Evolutionary conservation across 2,329 filamentous ascomycete genomes (phyloP), one percentile per base, ranked within the genome.

Genomic region (Xylaria multiplex): DNA sequence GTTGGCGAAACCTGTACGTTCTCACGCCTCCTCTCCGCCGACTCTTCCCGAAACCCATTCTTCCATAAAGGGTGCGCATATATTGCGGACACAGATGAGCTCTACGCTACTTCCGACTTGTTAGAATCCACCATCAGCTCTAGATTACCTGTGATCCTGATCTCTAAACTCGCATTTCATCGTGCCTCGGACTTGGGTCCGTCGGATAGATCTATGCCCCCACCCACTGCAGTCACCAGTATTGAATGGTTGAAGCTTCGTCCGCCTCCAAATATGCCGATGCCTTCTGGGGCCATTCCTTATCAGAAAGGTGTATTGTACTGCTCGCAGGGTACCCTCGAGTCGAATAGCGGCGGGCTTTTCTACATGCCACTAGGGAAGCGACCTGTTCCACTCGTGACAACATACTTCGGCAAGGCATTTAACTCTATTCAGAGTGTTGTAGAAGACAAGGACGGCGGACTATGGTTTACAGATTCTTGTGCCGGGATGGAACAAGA

Each of bases 401-500:
- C 78, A 6, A 79, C 77, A 40, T 85, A 79, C 73, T 79, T 81
- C 57, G 80, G 80, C 9, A 76, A 78, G 32, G 79, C 81, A 6
- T 84, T 85, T 73, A 85, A 84, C 74, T 83, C 80, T 35, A 76
- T 81, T 27, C 81, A 82, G 67, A 79, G 80, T 65, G 81, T 83
- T 3, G 75, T 78, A 1, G 72, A 79, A 11, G 76, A 79, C 1
- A 45, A 35, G 1, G 80, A 83, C 65, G 80, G 80, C 0, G 72
- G 75, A 0, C 70, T 85, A 11, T 86, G 83, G 83, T 85, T 85
- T 69, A 84, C 83, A 0, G 84, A 86, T 70, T 79, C 81, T 0
- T 75, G 74, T 30, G 78, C 80, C 58, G 83, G 82, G 3, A 79
- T 80, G 59, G 80, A 83, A 65, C 76, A 79, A 64, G 80, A 81